These are phyloP conservation scores for Scutellaria galericulata DNA, from an alignment of 257 asterid species.

Conservation along the genomic window DNA sequence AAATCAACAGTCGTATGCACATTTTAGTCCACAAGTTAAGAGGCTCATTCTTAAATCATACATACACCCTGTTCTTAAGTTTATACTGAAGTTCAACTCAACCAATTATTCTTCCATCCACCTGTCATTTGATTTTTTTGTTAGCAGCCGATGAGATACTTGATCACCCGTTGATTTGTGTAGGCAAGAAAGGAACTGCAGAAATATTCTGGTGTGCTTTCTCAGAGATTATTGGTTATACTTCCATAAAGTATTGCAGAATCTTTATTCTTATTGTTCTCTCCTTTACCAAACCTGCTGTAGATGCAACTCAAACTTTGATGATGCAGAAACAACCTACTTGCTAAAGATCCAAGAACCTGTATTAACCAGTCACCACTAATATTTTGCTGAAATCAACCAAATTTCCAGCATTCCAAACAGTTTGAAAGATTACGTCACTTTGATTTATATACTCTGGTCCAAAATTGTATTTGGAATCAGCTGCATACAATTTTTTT, in stretches of 20 bases:
- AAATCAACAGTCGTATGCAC: background rate
- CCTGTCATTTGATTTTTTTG: constrained; percentile 1
- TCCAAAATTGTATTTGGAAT: background rate
- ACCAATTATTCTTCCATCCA: constrained; percentile 7
- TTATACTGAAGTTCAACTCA: constrained; percentile 7
- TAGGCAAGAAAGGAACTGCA: background rate
- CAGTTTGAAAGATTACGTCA: too few species aligned
- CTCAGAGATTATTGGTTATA: background rate
- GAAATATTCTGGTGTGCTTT: background rate
- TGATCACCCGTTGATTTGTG: background rate
- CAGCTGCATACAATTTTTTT: background rate
- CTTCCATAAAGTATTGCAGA: background rate
- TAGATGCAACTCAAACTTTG: background rate
- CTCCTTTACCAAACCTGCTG: background rate
- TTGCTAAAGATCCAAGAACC: constrained; percentile 3
- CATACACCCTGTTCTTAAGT: background rate
- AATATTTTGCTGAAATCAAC: background rate
- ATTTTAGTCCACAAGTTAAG: constrained; percentile 6
- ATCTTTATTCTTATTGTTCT: background rate
- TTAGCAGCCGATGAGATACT: constrained; percentile 14
- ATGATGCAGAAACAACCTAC: constrained; percentile 5
- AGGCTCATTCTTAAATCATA: background rate
- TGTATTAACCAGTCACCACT: constrained; percentile 6
- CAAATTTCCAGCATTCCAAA: too few species aligned
- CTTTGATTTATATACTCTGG: background rate